Conservation (phyloP, 2,329 filamentous ascomycete genomes). For the Beauveria brongniartii region DNA sequence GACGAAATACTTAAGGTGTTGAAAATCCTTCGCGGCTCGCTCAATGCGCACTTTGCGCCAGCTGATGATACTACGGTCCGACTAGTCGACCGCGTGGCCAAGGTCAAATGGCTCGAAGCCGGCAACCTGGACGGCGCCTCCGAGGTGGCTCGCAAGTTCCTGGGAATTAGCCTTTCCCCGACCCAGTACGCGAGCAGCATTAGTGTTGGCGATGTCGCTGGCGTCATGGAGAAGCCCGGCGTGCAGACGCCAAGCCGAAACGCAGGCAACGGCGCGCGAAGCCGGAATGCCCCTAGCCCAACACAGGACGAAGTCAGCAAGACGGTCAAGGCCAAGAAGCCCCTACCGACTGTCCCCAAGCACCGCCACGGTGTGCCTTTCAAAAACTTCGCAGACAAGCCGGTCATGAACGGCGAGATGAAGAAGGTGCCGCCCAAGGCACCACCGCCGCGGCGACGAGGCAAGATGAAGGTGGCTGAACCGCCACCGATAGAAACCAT, state of each 20-base stretch:
- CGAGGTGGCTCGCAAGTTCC: constrained; percentile 47
- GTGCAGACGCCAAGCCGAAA: constrained; percentile 70
- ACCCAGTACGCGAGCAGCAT: constrained; percentile 61
- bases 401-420: constrained; percentile 20
- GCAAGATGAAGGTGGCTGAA: constrained; percentile 31
- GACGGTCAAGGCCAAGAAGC: constrained; percentile 33
- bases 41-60: constrained; percentile 68
- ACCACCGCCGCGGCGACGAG: constrained; percentile 38
- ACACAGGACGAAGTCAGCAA: constrained; percentile 17
- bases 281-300: constrained; percentile 17
- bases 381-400: constrained; percentile 23
- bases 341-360: constrained; percentile 46
- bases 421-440: constrained; percentile 39
- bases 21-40: constrained; percentile 55
- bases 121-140: constrained; percentile 28
- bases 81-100: constrained; percentile 65
- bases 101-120: constrained; percentile 59
- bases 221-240: constrained; percentile 73
- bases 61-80: constrained; percentile 73
- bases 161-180: constrained; percentile 64
- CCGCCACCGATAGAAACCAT: constrained; percentile 22
- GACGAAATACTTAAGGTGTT: constrained; percentile 75
- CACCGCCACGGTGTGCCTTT: constrained; percentile 46
- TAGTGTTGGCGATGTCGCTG: constrained; percentile 71
- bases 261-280: constrained; percentile 20